phyloP scores from a whole-genome alignment of 352 stramenopile species.

The Pythium periplocum region DNA sequence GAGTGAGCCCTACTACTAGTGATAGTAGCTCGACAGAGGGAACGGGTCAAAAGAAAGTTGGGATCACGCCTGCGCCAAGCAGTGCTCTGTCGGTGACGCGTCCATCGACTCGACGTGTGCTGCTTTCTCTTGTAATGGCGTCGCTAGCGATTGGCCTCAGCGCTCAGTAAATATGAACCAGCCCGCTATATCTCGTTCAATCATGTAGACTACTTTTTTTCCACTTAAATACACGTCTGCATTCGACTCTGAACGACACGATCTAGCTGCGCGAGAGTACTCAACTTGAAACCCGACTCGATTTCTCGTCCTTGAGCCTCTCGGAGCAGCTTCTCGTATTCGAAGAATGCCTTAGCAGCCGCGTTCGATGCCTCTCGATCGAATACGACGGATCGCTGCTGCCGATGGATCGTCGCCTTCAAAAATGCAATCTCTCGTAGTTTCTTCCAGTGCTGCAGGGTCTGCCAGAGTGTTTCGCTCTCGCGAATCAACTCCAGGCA shows the following conservation, averaged over 20 bases:
- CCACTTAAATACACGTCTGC: not conserved
- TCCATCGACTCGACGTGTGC: no score
- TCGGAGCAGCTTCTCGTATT: conserved; percentile 9
- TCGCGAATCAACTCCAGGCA: conserved; percentile 11
- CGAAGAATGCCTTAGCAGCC: conserved; percentile 9
- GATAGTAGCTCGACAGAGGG: no score
- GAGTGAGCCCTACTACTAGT: no score
- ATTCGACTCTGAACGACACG: not conserved
- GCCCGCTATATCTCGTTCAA: not conserved
- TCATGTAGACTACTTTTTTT: not conserved
- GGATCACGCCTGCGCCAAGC: no score
- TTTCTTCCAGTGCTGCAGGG: conserved; percentile 12
- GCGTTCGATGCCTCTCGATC: not conserved
- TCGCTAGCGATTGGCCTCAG: no score
- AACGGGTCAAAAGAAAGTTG: no score
- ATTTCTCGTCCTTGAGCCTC: not conserved
- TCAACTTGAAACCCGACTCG: not conserved
- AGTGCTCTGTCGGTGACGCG: no score
- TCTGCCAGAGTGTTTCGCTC: conserved; percentile 12
- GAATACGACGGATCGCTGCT: not conserved
- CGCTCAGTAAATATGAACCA: no score
- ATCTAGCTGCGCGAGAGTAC: not conserved
- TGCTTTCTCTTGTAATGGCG: no score
- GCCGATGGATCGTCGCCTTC: conserved; percentile 6
- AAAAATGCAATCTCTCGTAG: conserved; percentile 18